phyloP scores from a whole-genome alignment of 2,329 filamentous ascomycete species.

The Ascochyta clinopodiicola region DNA sequence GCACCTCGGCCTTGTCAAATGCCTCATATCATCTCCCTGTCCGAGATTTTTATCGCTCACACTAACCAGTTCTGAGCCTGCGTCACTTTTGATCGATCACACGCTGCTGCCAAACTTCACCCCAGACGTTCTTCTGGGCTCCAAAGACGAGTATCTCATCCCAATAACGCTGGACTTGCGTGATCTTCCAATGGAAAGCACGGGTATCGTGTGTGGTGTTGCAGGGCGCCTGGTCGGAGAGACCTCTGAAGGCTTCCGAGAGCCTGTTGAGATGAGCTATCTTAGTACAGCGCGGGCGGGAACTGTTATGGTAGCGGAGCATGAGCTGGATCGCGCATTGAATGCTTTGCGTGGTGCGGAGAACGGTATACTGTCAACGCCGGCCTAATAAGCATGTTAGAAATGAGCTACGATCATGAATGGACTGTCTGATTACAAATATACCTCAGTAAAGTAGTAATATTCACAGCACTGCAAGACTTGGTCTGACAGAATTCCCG shows the following conservation, averaged over 20 bases:
- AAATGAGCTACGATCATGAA: no score
- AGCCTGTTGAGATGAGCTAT: constrained; percentile 80
- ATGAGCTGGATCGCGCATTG: constrained; percentile 76
- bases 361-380: constrained; percentile 34
- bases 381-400: constrained; percentile 17
- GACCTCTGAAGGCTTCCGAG: constrained; percentile 54
- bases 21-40: constrained; percentile 55
- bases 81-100: constrained; percentile 75
- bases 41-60: constrained; percentile 78
- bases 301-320: constrained; percentile 81
- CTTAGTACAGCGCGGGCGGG: constrained; percentile 87
- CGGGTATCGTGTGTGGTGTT: constrained; percentile 93
- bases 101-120: constrained; percentile 64
- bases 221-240: constrained; percentile 81
- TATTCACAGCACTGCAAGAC: no score
- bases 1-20: constrained; percentile 56
- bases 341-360: constrained; percentile 64
- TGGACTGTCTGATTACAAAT: no score
- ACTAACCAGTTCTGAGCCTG: constrained; percentile 74
- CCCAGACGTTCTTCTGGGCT: constrained; percentile 74
- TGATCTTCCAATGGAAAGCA: constrained; percentile 82
- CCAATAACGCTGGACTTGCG: constrained; percentile 89
- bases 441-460: no score
- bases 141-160: constrained; percentile 73
- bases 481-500: no score